Percentiles rank a stretch among this genome's conserved stretches.
These are phyloP conservation scores for Neurospora sp. DNA, from an alignment of 495 filamentous ascomycete genomes.

Conservation along the genomic window DNA sequence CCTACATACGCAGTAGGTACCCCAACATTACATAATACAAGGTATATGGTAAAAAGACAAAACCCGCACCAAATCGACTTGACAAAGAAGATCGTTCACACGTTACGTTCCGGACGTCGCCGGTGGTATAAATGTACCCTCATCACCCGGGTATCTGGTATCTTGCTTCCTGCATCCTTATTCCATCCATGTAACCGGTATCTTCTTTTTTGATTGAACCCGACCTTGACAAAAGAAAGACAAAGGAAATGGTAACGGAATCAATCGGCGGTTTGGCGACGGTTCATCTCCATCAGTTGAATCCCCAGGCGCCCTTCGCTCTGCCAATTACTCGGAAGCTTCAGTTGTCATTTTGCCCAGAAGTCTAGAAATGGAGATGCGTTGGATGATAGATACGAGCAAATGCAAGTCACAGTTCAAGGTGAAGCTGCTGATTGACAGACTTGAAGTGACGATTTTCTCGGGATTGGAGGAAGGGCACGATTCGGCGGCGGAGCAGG, in stretches of 20 bases:
- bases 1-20: neutral
- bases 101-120: neutral
- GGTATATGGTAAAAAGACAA: neutral
- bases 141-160: neutral
- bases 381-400: neutral
- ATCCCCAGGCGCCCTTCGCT: neutral
- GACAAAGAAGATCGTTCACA: neutral
- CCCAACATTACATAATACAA: neutral
- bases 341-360: neutral
- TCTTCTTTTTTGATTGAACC: neutral
- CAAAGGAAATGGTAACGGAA: neutral
- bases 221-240: neutral
- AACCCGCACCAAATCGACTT: neutral
- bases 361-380: neutral
- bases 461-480: conserved; percentile 52
- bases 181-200: neutral
- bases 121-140: neutral
- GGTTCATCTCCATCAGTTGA: neutral
- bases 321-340: neutral
- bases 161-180: neutral
- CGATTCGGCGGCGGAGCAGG: conserved; percentile 52
- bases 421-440: neutral
- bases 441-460: neutral
- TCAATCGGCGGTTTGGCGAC: neutral
- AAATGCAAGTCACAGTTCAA: neutral